These are phyloP conservation scores for Alnus rubra DNA, from an alignment of 306 rosid genomes.

Conservation along the genomic window DNA sequence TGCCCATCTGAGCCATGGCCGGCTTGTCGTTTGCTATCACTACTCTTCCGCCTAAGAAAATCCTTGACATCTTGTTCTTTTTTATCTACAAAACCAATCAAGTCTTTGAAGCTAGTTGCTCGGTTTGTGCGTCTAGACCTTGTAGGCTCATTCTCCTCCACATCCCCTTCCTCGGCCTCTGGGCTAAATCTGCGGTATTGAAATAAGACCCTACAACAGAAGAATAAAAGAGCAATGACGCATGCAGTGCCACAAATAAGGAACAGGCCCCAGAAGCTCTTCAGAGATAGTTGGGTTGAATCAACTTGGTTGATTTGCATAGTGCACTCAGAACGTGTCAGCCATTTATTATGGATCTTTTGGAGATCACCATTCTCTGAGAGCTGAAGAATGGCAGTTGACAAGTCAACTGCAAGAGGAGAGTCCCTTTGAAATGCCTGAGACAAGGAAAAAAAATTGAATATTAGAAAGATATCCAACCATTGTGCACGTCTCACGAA, in stretches of 20 bases:
- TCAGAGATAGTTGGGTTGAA: constrained; percentile 51
- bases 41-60: constrained; percentile 47
- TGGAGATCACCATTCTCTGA: constrained; percentile 82
- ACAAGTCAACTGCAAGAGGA: constrained; percentile 82
- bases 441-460: constrained; percentile 18
- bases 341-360: constrained; percentile 82
- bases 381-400: constrained; percentile 90
- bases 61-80: constrained; percentile 64
- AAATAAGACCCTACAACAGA: constrained; percentile 45
- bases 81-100: constrained; percentile 59
- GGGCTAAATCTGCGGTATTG: constrained; percentile 61
- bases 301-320: constrained; percentile 32
- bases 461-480: background rate
- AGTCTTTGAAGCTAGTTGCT: constrained; percentile 48
- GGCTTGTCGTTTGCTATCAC: constrained; percentile 36
- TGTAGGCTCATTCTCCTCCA: constrained; percentile 38
- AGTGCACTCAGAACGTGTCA: constrained; percentile 38
- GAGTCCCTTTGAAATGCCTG: constrained; percentile 94
- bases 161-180: constrained; percentile 26
- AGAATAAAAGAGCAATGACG: constrained; percentile 48
- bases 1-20: constrained; percentile 34
- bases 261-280: constrained; percentile 89
- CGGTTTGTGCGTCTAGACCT: constrained; percentile 32
- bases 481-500: background rate
- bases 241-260: constrained; percentile 62